Conservation (phyloP, 352 stramenopile genomes). For the Phytopythium sindhum region DNA sequence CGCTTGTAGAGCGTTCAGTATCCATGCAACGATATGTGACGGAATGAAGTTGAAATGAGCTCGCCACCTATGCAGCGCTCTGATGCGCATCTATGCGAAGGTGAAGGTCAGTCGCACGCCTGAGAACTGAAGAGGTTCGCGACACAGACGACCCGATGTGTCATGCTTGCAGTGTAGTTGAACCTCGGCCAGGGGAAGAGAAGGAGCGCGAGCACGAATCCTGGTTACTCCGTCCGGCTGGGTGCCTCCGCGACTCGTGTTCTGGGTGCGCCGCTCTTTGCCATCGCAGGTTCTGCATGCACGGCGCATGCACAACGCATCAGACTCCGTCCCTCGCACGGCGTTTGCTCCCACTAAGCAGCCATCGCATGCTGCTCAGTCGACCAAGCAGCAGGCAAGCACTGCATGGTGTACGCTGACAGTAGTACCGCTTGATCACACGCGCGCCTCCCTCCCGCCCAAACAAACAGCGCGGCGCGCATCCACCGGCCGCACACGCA, state of each 20-base stretch:
- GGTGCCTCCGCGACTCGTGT: too few species aligned
- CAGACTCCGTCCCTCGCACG: too few species aligned
- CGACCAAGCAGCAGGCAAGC: not conserved
- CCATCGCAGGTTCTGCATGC: too few species aligned
- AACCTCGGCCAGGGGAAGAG: not conserved
- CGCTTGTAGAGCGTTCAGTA: too few species aligned
- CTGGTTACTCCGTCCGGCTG: too few species aligned
- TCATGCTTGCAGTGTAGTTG: not conserved
- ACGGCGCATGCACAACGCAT: too few species aligned
- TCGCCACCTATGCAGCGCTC: not conserved
- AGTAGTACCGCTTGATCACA: slow-evolving; percentile 3
- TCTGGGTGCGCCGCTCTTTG: too few species aligned
- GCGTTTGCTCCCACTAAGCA: not conserved
- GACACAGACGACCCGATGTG: not conserved
- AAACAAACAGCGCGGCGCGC: too few species aligned
- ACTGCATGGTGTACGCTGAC: slow-evolving; percentile 6
- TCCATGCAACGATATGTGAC: not conserved
- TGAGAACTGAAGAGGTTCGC: not conserved
- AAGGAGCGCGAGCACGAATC: not conserved
- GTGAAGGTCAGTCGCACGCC: not conserved
- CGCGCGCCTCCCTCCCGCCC: not conserved
- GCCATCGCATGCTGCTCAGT: too few species aligned
- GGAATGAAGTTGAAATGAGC: not conserved
- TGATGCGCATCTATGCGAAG: not conserved
- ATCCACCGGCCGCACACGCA: too few species aligned